Percentiles rank a stretch among this genome's conserved stretches.
These are phyloP conservation scores for Lepidium aucheri DNA, from an alignment of 345 rosid genomes.

Conservation along the genomic window DNA sequence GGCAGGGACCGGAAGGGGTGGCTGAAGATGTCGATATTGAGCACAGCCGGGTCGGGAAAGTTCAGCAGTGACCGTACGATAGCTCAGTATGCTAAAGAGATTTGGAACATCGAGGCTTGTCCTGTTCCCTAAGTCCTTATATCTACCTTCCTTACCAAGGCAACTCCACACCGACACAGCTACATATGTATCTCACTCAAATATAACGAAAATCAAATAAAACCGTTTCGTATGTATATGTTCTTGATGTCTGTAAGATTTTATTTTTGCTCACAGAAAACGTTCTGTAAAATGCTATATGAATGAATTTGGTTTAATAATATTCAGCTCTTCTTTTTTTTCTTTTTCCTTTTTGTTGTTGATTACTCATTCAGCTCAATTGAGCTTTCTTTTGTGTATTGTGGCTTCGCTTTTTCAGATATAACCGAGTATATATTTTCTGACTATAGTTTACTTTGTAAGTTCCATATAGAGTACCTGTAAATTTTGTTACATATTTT, in stretches of 20 bases:
- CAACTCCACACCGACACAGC: slow-evolving; percentile 2
- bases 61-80: slow-evolving; percentile 91
- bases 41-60: slow-evolving; percentile 89
- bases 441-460: no score
- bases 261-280: background rate
- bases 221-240: slow-evolving; percentile 1
- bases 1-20: slow-evolving; percentile 71
- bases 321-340: background rate
- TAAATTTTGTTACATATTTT: no score
- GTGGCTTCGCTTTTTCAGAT: no score
- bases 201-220: slow-evolving; percentile 10
- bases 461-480: no score
- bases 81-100: slow-evolving; percentile 81
- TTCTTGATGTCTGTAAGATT: background rate
- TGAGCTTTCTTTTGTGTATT: no score
- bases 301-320: background rate
- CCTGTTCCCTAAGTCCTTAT: slow-evolving; percentile 38
- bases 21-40: slow-evolving; percentile 85
- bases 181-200: background rate
- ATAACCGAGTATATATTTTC: no score
- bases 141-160: background rate
- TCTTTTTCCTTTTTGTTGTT: no score
- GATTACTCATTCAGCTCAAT: no score
- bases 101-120: slow-evolving; percentile 83
- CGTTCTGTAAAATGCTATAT: background rate